Evolutionary conservation across 2,329 filamentous ascomycete genomes (phyloP).

Genomic region (Aspergillus hiratsukae): DNA sequence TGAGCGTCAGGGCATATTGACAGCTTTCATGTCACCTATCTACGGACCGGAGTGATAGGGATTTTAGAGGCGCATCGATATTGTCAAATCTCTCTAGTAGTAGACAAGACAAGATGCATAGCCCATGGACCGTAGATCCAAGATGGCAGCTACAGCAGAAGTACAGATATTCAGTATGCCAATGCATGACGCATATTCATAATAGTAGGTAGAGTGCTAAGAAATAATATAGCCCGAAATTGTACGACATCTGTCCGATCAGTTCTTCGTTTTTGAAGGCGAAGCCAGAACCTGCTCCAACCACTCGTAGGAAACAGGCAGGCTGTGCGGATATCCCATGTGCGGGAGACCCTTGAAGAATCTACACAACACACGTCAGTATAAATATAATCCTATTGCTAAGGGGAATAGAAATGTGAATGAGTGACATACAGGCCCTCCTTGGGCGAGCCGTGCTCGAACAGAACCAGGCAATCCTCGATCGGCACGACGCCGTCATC

Average conservation of each 20-base stretch:
- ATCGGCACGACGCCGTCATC: constrained; percentile 64
- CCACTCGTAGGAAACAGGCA: constrained; percentile 37
- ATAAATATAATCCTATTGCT: neutral
- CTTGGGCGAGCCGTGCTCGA: constrained; percentile 62
- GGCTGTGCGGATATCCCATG: constrained; percentile 60
- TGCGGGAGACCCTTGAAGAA: constrained; percentile 59
- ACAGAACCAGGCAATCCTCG: constrained; percentile 61
- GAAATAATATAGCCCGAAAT: neutral
- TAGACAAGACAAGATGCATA: too few species aligned
- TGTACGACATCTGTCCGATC: neutral
- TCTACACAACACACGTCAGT: constrained; percentile 6
- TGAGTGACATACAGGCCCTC: constrained; percentile 49
- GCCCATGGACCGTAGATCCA: too few species aligned
- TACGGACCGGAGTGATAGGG: too few species aligned
- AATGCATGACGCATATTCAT: neutral
- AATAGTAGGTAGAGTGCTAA: neutral
- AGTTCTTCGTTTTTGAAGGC: constrained; percentile 20
- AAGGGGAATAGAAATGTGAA: too few species aligned
- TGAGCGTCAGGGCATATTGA: too few species aligned
- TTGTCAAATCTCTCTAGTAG: too few species aligned
- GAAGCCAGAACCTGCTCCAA: constrained; percentile 28
- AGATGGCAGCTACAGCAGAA: neutral
- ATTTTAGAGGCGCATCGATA: too few species aligned
- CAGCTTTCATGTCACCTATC: too few species aligned
- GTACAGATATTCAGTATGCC: neutral